Base-by-base conservation (phyloP, 805 yeast genomes). In the Blastobotrys muscicola region DNA sequence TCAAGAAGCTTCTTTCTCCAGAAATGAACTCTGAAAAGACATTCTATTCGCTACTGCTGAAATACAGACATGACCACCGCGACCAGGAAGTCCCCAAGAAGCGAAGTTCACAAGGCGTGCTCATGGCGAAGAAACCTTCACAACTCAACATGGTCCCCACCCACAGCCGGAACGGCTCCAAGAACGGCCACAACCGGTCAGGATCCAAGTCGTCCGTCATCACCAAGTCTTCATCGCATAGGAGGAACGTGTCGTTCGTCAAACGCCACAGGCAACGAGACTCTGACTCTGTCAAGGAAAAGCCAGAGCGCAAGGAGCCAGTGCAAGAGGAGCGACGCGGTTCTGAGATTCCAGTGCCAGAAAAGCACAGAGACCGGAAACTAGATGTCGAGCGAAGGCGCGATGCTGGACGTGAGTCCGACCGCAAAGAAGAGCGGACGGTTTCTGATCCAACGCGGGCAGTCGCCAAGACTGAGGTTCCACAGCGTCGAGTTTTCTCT, bases 21-120 rank as follows among this genome's bases (percentile, higher is more conserved):
- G 75, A 70, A 20, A 76, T 81, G 20, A 81, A 78, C 53, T 72
- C 87, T 0, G 95, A 85, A 54, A 85, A 85, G 68, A 78, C 85
- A 38, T 81, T 85, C 54, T 85, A 85, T 63, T 82, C 82, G 50
- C 63, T 86, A 36, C 67, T 85, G 49, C 67, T 78, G 68, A 75
- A 82, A 51, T 86, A 85, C 61, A 71, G 92, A 49, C 76, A 75
- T 49, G 87, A 82, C 45, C 90, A 82, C 29, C 29, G 15, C 29
- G 33, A 29, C 29, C 34, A 40, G 31, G 14, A 33, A 20, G 29
- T 29, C 15, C 33, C 11, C 40, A 29, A 38, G 38, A 8, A 31
- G 15, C 12, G 13, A 15, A 26, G 13, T 26, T 11, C 13, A 16
- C 26, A 20, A 20, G 26, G 26, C 26, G 26, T 20, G 6, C 26